Evolutionary conservation across 129 eudicot species (phyloP).

Genomic region (Flaveria sonorensis): DNA sequence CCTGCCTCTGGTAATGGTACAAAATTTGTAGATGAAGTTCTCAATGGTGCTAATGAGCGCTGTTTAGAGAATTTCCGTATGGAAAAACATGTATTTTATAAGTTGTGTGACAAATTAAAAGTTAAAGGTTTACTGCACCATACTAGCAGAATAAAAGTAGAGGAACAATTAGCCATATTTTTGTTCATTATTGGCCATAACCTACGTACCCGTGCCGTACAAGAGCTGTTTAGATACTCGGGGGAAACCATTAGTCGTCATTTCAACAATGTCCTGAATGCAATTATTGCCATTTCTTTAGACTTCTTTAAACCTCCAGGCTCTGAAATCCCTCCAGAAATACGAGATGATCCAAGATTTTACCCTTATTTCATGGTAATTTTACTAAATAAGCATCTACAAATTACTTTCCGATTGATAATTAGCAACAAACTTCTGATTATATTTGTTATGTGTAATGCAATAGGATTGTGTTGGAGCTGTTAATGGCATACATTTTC

Average conservation of each 20-base stretch:
- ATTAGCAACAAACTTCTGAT: slow-evolving; percentile 6
- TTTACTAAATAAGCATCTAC: neutral
- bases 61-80: slow-evolving; percentile 63
- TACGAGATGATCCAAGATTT: slow-evolving; percentile 59
- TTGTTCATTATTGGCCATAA: slow-evolving; percentile 67
- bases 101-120: slow-evolving; percentile 53
- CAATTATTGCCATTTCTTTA: slow-evolving; percentile 52
- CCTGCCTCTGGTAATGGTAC: slow-evolving; percentile 32
- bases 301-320: slow-evolving; percentile 59
- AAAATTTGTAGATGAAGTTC: slow-evolving; percentile 56
- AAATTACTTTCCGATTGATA: neutral
- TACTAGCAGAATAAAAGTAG: slow-evolving; percentile 61
- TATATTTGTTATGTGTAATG: neutral
- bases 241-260: slow-evolving; percentile 76
- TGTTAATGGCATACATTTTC: slow-evolving; percentile 57
- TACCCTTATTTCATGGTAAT: slow-evolving; percentile 62
- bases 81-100: slow-evolving; percentile 58
- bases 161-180: slow-evolving; percentile 64
- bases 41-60: slow-evolving; percentile 44
- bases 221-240: slow-evolving; percentile 57
- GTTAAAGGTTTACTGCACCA: slow-evolving; percentile 57
- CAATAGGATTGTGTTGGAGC: slow-evolving; percentile 70
- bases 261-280: slow-evolving; percentile 67
- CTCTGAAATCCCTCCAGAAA: slow-evolving; percentile 58
- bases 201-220: slow-evolving; percentile 60